Conservation (phyloP, 257 asterid genomes). For the Solanum chiquidenum region DNA sequence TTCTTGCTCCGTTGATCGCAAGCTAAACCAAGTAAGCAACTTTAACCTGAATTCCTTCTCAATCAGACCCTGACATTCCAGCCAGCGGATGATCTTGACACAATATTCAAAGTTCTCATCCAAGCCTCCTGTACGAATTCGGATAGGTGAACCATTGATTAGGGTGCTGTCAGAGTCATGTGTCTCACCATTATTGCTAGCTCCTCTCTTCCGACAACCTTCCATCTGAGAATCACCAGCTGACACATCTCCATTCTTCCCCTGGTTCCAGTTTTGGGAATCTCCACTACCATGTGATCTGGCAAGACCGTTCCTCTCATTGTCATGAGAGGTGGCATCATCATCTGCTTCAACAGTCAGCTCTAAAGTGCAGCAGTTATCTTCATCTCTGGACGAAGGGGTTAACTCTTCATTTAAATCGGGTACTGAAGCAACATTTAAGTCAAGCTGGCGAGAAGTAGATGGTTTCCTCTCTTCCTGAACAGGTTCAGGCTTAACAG, state of each 20-base stretch:
- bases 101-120: constrained; percentile 85
- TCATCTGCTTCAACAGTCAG: constrained; percentile 47
- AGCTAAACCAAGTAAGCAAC: constrained; percentile 87
- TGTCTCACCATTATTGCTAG: constrained; percentile 39
- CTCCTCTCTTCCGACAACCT: constrained; percentile 43
- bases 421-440: constrained; percentile 71
- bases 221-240: constrained; percentile 49
- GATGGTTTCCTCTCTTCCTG: constrained; percentile 31
- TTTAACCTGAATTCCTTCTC: constrained; percentile 68
- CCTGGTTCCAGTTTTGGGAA: constrained; percentile 39
- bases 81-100: constrained; percentile 77
- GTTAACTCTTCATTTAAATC: constrained; percentile 72
- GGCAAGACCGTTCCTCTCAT: constrained; percentile 28
- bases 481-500: constrained; percentile 31
- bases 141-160: constrained; percentile 64
- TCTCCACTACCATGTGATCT: constrained; percentile 45
- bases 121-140: constrained; percentile 32
- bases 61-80: constrained; percentile 82
- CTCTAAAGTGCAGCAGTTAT: constrained; percentile 38
- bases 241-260: constrained; percentile 39
- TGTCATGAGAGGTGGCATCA: constrained; percentile 51
- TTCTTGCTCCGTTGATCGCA: constrained; percentile 83
- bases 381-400: constrained; percentile 69
- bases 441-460: constrained; percentile 64
- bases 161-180: constrained; percentile 87